Evolutionary conservation across 495 filamentous ascomycete species (phyloP), one percentile per base, ranked within the genome.

Genomic region (Mytilinidion resinicola): DNA sequence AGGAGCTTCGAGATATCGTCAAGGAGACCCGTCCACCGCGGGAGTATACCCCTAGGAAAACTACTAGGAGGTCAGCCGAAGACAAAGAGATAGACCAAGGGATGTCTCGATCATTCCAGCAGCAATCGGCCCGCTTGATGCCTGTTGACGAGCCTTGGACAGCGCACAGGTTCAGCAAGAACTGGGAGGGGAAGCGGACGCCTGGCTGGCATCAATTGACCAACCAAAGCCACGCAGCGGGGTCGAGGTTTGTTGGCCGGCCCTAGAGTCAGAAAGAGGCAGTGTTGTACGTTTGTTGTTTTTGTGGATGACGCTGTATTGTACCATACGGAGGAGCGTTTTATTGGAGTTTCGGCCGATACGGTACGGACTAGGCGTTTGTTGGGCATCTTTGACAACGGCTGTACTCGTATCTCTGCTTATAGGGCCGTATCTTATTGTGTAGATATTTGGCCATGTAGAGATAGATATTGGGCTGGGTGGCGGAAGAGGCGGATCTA

Each of bases 1-100:
- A 78, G 14, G 90, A 95, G 63, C 76, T 96, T 7, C 76, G 79
- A 17, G 78, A 89, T 11, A 87, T 95, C 55, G 73, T 95, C 53
- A 84, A 80, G 62, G 83, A 84, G 14, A 17, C 64, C 7, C 59
- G 63, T 2, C 25, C 59, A 6, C 50, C 59, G 0, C 49, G 44
- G 7, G 37, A 60, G 9, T 36, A 50, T 11, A 8, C 20, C 1
- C 35, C 50, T 15, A 55, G 30, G 33, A 57, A 35, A 50, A 43
- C 1, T 34, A 14, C 51, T n/a, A 48, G 48, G 36, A 10, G 47
- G 21, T 11, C 47, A 1, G 19, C 53, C 14, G 46, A 61, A 25
- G 38, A 53, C 9, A 44, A 49, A 1, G 59, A 61, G 25, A 49
- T 20, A 14, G 51, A 36, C 37, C 17, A 12, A 1, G 25, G 25